These are phyloP conservation scores for Elasticomyces elasticus DNA, from an alignment of 495 filamentous ascomycete genomes.

Conservation along the genomic window DNA sequence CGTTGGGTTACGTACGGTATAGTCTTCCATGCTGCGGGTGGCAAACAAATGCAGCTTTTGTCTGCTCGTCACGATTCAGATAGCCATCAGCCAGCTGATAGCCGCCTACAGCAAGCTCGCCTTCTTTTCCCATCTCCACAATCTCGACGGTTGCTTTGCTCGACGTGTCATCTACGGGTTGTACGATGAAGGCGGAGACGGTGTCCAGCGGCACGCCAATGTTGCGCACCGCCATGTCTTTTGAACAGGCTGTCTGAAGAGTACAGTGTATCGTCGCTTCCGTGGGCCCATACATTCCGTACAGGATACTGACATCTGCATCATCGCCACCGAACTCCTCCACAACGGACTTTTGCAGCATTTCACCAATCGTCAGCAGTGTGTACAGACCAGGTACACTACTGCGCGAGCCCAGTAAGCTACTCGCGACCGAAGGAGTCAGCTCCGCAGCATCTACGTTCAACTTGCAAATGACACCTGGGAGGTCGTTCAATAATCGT, in stretches of 20 bases:
- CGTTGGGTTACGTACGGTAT: too few relatives aligned
- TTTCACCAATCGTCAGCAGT: conserved; percentile 77
- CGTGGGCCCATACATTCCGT: conserved; percentile 82
- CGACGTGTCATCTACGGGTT: conserved; percentile 17
- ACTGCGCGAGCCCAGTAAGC: conserved; percentile 49
- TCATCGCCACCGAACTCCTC: conserved; percentile 54
- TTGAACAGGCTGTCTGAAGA: conserved; percentile 39
- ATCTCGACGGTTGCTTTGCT: conserved; percentile 37
- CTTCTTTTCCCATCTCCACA: conserved; percentile 55
- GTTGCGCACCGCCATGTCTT: conserved; percentile 45
- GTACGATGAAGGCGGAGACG: conserved; percentile 62
- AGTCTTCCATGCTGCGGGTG: conserved; percentile 45
- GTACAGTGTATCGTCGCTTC: conserved; percentile 76
- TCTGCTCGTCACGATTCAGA: conserved; percentile 72
- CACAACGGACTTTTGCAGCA: conserved; percentile 63
- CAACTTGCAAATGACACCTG: conserved; percentile 49
- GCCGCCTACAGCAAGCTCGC: conserved; percentile 78
- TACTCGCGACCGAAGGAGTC: conserved; percentile 69
- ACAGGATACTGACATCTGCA: conserved; percentile 44
- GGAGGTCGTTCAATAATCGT: conserved; percentile 60
- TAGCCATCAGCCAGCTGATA: conserved; percentile 70
- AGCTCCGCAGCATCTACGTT: conserved; percentile 71
- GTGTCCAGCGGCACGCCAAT: conserved; percentile 67
- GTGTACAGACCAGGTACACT: conserved; percentile 51
- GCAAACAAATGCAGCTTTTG: conserved; percentile 55